A percentile compares a stretch with the other conserved stretches of the same genome.
Conservation (phyloP, 306 rosid genomes). For the Lathyrus tuberosus region DNA sequence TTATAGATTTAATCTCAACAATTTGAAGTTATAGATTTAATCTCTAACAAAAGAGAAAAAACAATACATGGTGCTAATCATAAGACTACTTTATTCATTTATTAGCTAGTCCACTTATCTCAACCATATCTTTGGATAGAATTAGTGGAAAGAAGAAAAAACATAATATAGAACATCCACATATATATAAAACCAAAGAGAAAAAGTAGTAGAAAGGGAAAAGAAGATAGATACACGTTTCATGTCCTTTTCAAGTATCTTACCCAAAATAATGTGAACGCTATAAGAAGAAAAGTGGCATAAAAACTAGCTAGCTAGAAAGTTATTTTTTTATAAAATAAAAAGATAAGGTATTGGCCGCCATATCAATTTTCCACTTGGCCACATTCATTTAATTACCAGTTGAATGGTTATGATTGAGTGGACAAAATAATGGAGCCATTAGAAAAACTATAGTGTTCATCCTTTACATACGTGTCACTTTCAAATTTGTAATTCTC, state of each 20-base stretch:
- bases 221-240: slow-evolving; percentile 10
- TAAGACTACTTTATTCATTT: slow-evolving; percentile 26
- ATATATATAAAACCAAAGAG: neutral
- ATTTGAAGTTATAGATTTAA: too few species aligned
- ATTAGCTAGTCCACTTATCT: slow-evolving; percentile 30
- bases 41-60: too few species aligned
- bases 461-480: slow-evolving; percentile 24
- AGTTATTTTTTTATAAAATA: neutral
- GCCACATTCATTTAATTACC: slow-evolving; percentile 22
- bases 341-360: slow-evolving; percentile 42
- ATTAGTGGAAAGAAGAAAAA: neutral
- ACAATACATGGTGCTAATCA: slow-evolving; percentile 6
- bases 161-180: neutral
- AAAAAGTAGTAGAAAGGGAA: neutral
- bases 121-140: slow-evolving; percentile 33
- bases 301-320: slow-evolving; percentile 23
- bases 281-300: slow-evolving; percentile 39
- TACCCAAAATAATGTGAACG: slow-evolving; percentile 30
- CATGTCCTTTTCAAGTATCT: slow-evolving; percentile 41
- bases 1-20: too few species aligned
- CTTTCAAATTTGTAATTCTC: slow-evolving; percentile 35
- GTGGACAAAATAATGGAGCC: slow-evolving; percentile 40
- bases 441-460: slow-evolving; percentile 9
- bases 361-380: slow-evolving; percentile 44
- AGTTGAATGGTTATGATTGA: slow-evolving; percentile 33